These are phyloP conservation scores for Penicillium sclerotiorum DNA, from an alignment of 2,329 filamentous ascomycete species.

Conservation along the genomic window DNA sequence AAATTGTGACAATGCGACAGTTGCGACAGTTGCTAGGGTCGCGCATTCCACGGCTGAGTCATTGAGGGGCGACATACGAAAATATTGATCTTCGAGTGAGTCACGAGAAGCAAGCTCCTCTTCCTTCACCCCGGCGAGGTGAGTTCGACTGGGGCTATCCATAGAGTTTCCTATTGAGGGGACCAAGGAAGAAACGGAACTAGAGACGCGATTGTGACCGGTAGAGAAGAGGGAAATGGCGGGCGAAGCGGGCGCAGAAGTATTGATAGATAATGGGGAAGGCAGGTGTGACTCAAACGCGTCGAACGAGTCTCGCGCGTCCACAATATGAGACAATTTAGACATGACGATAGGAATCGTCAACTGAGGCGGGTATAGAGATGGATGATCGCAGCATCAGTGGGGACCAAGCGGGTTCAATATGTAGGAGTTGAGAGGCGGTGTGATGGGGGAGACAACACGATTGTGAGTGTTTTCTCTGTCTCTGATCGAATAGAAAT, in stretches of 20 bases:
- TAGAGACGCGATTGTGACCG: constrained; percentile 50
- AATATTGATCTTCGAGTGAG: constrained; percentile 63
- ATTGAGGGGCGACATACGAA: constrained; percentile 63
- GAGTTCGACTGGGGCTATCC: constrained; percentile 62
- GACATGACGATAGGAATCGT: constrained; percentile 31
- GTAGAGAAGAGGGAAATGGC: constrained; percentile 44
- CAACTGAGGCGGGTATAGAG: constrained; percentile 11
- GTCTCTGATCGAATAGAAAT: not conserved
- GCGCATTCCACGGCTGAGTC: constrained; percentile 5
- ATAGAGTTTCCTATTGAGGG: constrained; percentile 56
- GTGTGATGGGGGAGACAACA: constrained; percentile 14
- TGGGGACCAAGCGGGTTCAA: constrained; percentile 35
- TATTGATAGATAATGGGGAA: constrained; percentile 32
- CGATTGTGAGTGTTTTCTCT: not conserved
- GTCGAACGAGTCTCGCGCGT: constrained; percentile 31
- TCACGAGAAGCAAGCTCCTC: constrained; percentile 67
- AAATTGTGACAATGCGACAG: too few relatives aligned
- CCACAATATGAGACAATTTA: constrained; percentile 38
- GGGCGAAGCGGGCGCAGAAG: constrained; percentile 44
- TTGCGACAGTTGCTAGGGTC: too few relatives aligned
- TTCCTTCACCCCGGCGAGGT: constrained; percentile 80
- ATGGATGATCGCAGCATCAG: not conserved
- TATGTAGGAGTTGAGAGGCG: constrained; percentile 18
- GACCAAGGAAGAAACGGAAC: constrained; percentile 75
- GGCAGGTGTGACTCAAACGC: constrained; percentile 24